Percentiles rank a stretch among this genome's conserved stretches.
Conservation (phyloP, 768 basidiomycete species). For the Suillus hirtellus region DNA sequence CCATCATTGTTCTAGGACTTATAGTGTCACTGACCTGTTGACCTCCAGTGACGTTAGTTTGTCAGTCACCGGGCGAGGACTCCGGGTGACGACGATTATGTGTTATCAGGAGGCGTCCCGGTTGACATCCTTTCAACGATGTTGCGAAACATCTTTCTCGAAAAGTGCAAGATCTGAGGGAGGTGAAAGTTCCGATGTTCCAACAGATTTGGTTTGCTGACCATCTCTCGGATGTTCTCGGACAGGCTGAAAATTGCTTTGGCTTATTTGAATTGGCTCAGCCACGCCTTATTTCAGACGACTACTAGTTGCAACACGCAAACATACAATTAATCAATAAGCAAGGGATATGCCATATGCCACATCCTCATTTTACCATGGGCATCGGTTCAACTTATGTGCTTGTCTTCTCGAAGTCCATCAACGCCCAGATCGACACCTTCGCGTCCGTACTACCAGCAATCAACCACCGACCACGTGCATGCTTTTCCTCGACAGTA, state of each 20-base stretch:
- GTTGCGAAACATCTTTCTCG: background rate
- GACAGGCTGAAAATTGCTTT: too few species aligned
- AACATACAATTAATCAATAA: background rate
- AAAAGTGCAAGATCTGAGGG: background rate
- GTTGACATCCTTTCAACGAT: background rate
- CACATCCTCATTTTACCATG: background rate
- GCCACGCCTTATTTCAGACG: background rate
- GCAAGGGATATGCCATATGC: too few species aligned
- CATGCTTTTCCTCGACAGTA: slow-evolving; percentile 42
- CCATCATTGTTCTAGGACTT: background rate
- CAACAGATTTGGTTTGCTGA: background rate
- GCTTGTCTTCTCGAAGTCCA: slow-evolving; percentile 44
- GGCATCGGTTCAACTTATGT: background rate
- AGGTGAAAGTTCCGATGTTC: background rate
- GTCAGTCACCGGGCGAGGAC: background rate
- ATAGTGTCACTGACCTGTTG: background rate
- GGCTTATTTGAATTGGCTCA: background rate
- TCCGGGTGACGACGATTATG: background rate
- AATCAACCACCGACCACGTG: slow-evolving; percentile 61
- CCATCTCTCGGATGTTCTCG: background rate
- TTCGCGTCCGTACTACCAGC: slow-evolving; percentile 68
- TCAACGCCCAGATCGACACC: slow-evolving; percentile 71
- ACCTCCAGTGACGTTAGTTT: background rate
- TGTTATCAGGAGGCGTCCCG: background rate
- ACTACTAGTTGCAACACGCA: background rate